Evolutionary conservation across 805 yeast species (phyloP).

Genomic region (Zygotorulaspora danielsina): DNA sequence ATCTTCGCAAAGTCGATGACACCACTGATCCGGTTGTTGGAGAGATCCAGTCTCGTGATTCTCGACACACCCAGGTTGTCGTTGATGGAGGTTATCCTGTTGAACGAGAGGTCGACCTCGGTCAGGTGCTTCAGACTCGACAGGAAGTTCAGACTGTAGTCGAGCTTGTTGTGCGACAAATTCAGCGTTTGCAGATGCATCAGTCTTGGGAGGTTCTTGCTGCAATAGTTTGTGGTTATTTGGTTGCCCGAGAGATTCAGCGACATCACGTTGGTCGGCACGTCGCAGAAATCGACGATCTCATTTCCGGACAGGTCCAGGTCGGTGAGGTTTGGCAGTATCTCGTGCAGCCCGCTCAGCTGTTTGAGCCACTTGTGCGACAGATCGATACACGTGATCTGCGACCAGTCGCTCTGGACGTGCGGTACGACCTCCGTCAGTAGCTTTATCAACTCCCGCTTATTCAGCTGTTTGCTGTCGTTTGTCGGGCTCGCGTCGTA

Average conservation of each 20-base stretch:
- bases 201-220: constrained; percentile 12
- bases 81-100: constrained; percentile 20
- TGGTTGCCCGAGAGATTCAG: constrained; percentile 19
- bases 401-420: constrained; percentile 9
- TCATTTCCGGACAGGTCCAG: constrained; percentile 21
- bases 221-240: constrained; percentile 17
- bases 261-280: constrained; percentile 16
- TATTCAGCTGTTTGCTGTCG: constrained; percentile 8
- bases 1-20: constrained; percentile 26
- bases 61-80: constrained; percentile 19
- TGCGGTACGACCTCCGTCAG: constrained; percentile 22
- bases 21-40: constrained; percentile 25
- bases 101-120: constrained; percentile 23
- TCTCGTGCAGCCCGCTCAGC: constrained; percentile 21
- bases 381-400: constrained; percentile 15
- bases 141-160: constrained; percentile 15
- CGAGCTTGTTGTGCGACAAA: constrained; percentile 21
- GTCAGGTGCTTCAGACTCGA: constrained; percentile 18
- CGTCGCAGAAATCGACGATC: constrained; percentile 21
- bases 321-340: constrained; percentile 24
- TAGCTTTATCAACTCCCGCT: constrained; percentile 23
- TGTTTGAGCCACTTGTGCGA: constrained; percentile 12
- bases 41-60: constrained; percentile 19
- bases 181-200: constrained; percentile 25
- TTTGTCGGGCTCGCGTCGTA: not conserved